These are phyloP conservation scores for Vitis hybrid DNA, from an alignment of 177 flowering plant species.

Conservation along the genomic window DNA sequence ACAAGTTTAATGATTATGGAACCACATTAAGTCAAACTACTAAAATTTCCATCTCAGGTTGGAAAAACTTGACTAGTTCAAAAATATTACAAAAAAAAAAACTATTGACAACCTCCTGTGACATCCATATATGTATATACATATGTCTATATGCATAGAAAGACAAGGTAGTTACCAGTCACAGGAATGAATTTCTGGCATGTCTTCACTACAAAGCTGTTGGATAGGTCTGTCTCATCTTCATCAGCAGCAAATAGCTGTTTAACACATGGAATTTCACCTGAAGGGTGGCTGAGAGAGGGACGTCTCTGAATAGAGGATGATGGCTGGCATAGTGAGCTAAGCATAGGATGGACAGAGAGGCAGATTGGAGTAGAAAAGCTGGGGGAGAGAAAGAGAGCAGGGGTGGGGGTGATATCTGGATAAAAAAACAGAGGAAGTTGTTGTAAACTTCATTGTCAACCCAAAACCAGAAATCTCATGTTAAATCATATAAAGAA, in stretches of 20 bases:
- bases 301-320: too few relatives aligned
- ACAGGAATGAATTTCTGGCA: constrained; percentile 93
- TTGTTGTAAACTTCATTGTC: too few relatives aligned
- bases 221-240: constrained; percentile 78
- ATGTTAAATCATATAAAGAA: too few relatives aligned
- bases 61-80: neutral
- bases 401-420: too few relatives aligned
- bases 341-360: too few relatives aligned
- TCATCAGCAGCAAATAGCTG: constrained; percentile 77
- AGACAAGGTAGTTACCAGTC: constrained; percentile 49
- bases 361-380: too few relatives aligned
- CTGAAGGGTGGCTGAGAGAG: constrained; percentile 69
- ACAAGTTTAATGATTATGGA: neutral
- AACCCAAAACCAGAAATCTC: too few relatives aligned
- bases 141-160: neutral
- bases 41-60: neutral
- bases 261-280: constrained; percentile 26
- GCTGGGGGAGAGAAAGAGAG: too few relatives aligned
- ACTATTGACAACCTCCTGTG: neutral
- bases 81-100: neutral
- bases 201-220: constrained; percentile 86
- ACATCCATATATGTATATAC: neutral
- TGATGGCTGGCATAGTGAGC: too few relatives aligned
- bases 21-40: neutral
- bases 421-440: too few relatives aligned